Evolutionary conservation across 257 asterid species (phyloP), one percentile per base, ranked within the genome.

Genomic region (Solanum paucissectum): DNA sequence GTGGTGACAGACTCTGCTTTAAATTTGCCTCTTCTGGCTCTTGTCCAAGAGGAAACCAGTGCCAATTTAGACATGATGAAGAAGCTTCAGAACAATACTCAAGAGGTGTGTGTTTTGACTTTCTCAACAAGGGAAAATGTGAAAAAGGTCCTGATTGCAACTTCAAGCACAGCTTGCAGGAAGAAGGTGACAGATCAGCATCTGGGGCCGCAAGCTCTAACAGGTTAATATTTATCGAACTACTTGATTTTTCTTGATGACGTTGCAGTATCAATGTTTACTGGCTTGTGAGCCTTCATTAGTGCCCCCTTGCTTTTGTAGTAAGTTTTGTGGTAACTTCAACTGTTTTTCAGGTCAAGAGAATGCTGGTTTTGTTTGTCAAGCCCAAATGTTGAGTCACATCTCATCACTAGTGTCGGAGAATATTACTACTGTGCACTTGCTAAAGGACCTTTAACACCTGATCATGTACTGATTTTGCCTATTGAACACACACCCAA

Each of bases 321-420:
- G 36, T 16, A 72, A 33, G 16, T 6, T 72, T 33, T 72, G 44
- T 69, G 62, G 44, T 44, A 12, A 71, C 42, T 86, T 73, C 34
- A 74, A 79, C 46, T 90, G 88, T 89, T 89, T 58, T 91, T 88
- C 91, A 97, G 98, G 93, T 94, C 98, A 88, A 97, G 87, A 90
- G 98, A 97, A 87, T 97, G 99, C 90, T 97, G 99, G 99, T 97
- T 97, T 90, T 95, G 99, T 90, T 90, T 97, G 92, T 95, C 99
- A 79, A 95, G 96, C 92, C 93, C 95, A 75, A 93, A 86, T 82
- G 90, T 97, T 87, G 99, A 97, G 91, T 92, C 96, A 3, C 99
- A 97, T 90, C 93, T 97, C 82, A 95, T 97, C 87, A 89, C 90
- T 84, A 92, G 94, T 89, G 87, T 97, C 37, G 98, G 98, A 44